Evolutionary conservation across 2,329 filamentous ascomycete genomes (phyloP).

Genomic region (Colletotrichum horii): DNA sequence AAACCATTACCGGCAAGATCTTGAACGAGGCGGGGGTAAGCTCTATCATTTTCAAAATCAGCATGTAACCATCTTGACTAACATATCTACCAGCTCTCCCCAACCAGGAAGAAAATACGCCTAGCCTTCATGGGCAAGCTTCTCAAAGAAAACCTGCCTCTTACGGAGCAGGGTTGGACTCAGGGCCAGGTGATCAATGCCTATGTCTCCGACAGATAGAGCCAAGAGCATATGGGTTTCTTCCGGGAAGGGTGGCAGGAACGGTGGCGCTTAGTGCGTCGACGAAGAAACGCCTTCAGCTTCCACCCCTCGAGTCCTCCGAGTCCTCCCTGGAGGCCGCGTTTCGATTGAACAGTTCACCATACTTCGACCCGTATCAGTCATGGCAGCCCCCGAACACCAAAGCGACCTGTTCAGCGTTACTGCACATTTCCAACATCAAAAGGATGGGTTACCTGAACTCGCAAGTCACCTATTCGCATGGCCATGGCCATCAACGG

Average conservation of each 20-base stretch:
- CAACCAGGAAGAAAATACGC: constrained; percentile 62
- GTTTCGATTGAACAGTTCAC: no score
- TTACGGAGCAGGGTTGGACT: constrained; percentile 77
- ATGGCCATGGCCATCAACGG: background rate
- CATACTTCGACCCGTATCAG: background rate
- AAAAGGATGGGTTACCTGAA: background rate
- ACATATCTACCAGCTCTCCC: constrained; percentile 53
- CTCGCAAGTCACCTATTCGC: background rate
- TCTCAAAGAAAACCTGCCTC: constrained; percentile 69
- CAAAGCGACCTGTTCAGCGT: background rate
- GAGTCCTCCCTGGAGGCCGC: background rate
- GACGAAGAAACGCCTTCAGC: background rate
- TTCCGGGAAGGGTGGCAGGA: background rate
- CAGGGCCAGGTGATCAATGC: constrained; percentile 79
- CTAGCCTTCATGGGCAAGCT: constrained; percentile 84
- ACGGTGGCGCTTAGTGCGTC: background rate
- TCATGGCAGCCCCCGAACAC: background rate
- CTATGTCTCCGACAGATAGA: constrained; percentile 63
- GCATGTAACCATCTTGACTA: background rate
- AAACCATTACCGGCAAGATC: constrained; percentile 66
- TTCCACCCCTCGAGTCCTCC: background rate
- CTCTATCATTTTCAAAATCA: constrained; percentile 18
- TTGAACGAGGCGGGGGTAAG: constrained; percentile 68
- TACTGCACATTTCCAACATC: background rate
- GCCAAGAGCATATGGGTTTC: background rate